Evolutionary conservation across 2,329 filamentous ascomycete species (phyloP), one percentile per base, ranked within the genome.

Genomic region (Aspergillus floridensis): DNA sequence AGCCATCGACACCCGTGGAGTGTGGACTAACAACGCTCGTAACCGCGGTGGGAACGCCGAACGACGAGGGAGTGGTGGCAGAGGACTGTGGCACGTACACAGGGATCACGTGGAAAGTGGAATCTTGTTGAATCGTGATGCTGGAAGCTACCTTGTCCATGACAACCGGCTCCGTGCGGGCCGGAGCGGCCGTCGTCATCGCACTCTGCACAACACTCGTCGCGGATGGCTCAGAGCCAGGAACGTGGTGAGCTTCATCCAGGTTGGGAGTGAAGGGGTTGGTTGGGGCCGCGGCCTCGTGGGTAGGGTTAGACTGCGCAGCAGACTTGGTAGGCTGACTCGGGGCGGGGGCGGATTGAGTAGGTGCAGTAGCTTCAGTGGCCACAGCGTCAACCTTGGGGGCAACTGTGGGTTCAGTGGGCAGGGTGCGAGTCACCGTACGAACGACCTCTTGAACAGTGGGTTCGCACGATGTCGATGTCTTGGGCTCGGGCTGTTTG

Each of bases 1-100:
- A 68, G 32, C 78, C 0, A 86, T 78, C 79, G 24, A 77, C 79
- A 56, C 81, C 80, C 49, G 72, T 74, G 29, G 81, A 81, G 19
- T 80, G 68, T 5, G 55, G 61, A 1, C 72, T 67, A 4, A 68
- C 63, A 22, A 69, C 38, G 22, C 3, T 53, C 16, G 11, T 16
- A 8, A 29, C 4, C 6, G 22, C 19, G 19, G 48, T 47, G 49
- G 67, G 72, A 66, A 61, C 71, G 64, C n/a, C 51, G 14, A 8
- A 53, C 35, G 24, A 47, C 35, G 22, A 59, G 64, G 68, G 57
- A 73, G 63, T 62, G 53, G 52, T 57, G 29, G 5, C 41, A 29
- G 55, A 63, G 4, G 62, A 61, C 52, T 58, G 53, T 19, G 70
- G 69, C 0, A 74, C 68, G 22, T 67, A 60, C 5, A 74, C 68